These are phyloP conservation scores for Termitomyces sp. DNA, from an alignment of 768 basidiomycete species.

Conservation along the genomic window DNA sequence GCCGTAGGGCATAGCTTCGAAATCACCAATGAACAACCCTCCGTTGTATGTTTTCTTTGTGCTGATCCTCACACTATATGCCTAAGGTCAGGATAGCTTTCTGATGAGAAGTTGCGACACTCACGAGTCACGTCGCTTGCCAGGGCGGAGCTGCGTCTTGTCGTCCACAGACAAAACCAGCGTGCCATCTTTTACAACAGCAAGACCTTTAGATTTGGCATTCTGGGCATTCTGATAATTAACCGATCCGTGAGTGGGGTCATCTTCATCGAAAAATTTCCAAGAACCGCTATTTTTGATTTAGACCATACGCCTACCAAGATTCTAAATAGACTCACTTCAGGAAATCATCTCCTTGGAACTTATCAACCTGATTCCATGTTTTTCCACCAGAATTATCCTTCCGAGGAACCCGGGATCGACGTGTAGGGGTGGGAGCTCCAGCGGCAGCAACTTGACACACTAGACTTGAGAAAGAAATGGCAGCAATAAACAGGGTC, in stretches of 20 bases:
- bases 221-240: constrained; percentile 49
- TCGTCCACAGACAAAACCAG: constrained; percentile 64
- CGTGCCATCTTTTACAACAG: constrained; percentile 55
- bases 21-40: constrained; percentile 76
- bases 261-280: constrained; percentile 59
- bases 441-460: constrained; percentile 4
- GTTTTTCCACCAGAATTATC: constrained; percentile 6
- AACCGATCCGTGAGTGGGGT: constrained; percentile 75
- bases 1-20: constrained; percentile 66
- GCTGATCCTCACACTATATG: constrained; percentile 61
- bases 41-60: constrained; percentile 58
- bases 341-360: constrained; percentile 55
- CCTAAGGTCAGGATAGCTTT: constrained; percentile 1
- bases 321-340: constrained; percentile 37
- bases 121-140: constrained; percentile 57
- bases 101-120: constrained; percentile 5
- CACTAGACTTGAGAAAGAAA: constrained; percentile 1
- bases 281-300: constrained; percentile 44
- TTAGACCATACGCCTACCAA: background rate
- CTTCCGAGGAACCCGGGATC: constrained; percentile 9
- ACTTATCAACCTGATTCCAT: constrained; percentile 34
- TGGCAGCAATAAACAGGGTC: background rate
- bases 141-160: constrained; percentile 41
- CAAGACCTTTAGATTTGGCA: constrained; percentile 54
- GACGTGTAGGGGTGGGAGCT: constrained; percentile 4